Base-by-base conservation (phyloP, 225 moss, liverwort and hornwort species). In the Rhytidiadelphus loreus region DNA sequence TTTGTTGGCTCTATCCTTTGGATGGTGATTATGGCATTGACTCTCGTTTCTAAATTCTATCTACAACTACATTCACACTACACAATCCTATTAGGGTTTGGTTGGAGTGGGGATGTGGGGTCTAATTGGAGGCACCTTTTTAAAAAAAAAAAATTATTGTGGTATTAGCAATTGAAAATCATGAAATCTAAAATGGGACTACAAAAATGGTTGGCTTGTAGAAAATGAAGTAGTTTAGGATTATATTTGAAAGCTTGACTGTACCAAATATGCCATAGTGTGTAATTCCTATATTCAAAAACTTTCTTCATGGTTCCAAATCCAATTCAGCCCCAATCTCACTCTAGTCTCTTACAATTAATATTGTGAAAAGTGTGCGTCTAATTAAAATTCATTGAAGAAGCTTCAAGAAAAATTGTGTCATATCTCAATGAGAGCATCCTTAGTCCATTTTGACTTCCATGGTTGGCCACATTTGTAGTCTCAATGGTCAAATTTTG, bases 331-430 rank as follows among this genome's bases (percentile, higher is more conserved):
- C 0, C 0, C 11, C 26, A 57, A 78, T 26, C 2, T 39, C 7
- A 7, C 1, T 39, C 7, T 26, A 62, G 30, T 39, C 23, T 78
- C 11, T 7, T 56, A 78, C 1, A 4, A 4, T 16, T 0, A 1
- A 77, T 25, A 56, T 25, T 11, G 4, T 16, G 6, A n/a, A 77
- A 56, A n/a, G 15, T 77, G 17, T 17, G 11, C 26, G 39, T 39
- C 7, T 2, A 26, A 57, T 57, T 39, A 57, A 56, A n/a, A 39
- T 26, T 39, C 11, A 39, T n/a, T 57, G 4, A 26, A 24, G 8
- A 57, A 78, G 7, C 6, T 57, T 55, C 2, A 16, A n/a, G 1
- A 0, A 16, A 6, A 56, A 25, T n/a, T 0, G 0, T 56, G 2
- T 26, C 4, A 25, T 16, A 16, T 26, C 26, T n/a, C 17, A n/a